A percentile compares a stretch with the other conserved stretches of the same genome.
These are phyloP conservation scores for Collybia mongolica DNA, from an alignment of 768 basidiomycete genomes.

Conservation along the genomic window DNA sequence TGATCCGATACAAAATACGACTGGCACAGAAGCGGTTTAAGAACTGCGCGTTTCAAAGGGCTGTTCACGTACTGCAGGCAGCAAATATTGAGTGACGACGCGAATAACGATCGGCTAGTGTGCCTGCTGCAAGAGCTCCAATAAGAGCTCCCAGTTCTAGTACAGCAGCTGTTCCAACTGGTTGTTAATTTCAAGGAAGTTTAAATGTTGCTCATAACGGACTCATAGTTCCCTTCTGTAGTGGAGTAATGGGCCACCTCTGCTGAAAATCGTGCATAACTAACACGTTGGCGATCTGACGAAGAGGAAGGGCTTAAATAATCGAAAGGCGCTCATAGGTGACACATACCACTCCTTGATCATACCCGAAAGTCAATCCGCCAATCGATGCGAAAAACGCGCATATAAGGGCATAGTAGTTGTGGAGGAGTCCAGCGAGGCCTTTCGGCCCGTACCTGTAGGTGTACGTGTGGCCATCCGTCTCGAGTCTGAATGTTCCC, in stretches of 20 bases:
- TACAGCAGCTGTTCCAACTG: constrained; percentile 54
- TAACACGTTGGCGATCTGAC: constrained; percentile 75
- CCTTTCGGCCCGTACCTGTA: constrained; percentile 78
- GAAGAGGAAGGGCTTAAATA: not conserved
- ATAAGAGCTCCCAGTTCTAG: constrained; percentile 78
- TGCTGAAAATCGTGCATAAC: constrained; percentile 75
- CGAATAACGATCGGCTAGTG: constrained; percentile 68
- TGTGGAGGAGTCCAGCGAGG: constrained; percentile 58
- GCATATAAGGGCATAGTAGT: constrained; percentile 64
- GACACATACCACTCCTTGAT: constrained; percentile 65
- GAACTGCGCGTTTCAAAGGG: not conserved
- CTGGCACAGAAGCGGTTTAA: constrained; percentile 27
- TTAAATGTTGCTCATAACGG: constrained; percentile 17
- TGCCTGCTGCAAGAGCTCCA: constrained; percentile 67
- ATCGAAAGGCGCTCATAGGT: not conserved
- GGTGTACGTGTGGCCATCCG: constrained; percentile 46
- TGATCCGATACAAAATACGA: constrained; percentile 72
- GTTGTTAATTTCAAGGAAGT: too few species aligned
- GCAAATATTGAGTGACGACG: constrained; percentile 64
- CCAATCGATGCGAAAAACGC: constrained; percentile 77
- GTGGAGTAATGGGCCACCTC: constrained; percentile 68
- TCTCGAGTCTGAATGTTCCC: constrained; percentile 33
- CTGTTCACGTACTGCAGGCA: constrained; percentile 56
- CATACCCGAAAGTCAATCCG: constrained; percentile 78
- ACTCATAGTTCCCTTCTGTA: constrained; percentile 82